Evolutionary conservation across 139 green algal genomes (phyloP).

Genomic region (Yamagishiella unicocca): DNA sequence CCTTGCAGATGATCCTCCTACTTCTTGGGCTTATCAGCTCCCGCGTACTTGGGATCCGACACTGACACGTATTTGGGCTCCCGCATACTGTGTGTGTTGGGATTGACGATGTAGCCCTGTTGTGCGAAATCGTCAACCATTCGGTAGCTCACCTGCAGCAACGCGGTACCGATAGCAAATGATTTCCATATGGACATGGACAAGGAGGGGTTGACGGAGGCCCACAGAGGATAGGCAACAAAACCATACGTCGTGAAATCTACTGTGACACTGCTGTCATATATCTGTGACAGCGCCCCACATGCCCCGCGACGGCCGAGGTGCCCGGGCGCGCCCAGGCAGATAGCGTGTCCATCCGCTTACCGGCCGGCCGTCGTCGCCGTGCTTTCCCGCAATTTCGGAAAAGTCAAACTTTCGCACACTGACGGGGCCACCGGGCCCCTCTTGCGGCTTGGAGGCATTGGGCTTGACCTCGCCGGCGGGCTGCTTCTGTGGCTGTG

Average conservation of each 20-base stretch:
- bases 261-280: too few relatives aligned
- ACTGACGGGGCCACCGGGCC: neutral
- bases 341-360: neutral
- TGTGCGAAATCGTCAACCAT: conserved; percentile 34
- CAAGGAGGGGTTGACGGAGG: neutral
- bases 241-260: neutral
- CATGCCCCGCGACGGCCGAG: neutral
- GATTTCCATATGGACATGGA: too few relatives aligned
- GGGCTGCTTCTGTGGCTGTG: too few relatives aligned
- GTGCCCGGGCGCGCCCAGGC: too few relatives aligned
- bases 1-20: too few relatives aligned
- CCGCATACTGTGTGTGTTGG: conserved; percentile 36
- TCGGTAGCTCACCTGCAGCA: conserved; percentile 1
- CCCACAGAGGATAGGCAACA: neutral
- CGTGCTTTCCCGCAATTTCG: neutral
- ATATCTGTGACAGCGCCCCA: too few relatives aligned
- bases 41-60: conserved; percentile 20
- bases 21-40: neutral
- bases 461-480: neutral
- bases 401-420: conserved; percentile 40
- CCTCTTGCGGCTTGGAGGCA: neutral
- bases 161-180: neutral
- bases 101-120: conserved; percentile 24
- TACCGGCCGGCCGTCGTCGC: conserved; percentile 4
- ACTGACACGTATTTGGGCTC: conserved; percentile 38